Percentiles rank a stretch among this genome's conserved stretches.
These are phyloP conservation scores for Alnus glutinosa DNA, from an alignment of 306 rosid genomes.

Conservation along the genomic window DNA sequence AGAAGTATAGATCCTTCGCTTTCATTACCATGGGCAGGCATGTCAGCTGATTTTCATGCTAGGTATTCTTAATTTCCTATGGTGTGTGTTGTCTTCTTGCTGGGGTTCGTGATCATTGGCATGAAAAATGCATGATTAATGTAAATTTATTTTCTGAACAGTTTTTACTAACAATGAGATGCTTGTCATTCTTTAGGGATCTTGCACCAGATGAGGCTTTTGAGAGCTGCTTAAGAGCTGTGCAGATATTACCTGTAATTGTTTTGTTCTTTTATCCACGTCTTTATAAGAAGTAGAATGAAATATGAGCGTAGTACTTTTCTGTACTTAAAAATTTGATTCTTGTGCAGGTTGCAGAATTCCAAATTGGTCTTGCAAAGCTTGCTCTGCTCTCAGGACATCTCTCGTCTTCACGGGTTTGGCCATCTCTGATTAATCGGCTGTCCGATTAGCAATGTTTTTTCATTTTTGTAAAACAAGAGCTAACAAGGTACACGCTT, in stretches of 20 bases:
- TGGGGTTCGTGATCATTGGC: background rate
- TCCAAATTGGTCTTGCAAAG: constrained; percentile 89
- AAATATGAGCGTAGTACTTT: background rate
- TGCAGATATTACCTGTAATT: constrained; percentile 80
- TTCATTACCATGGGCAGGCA: constrained; percentile 97
- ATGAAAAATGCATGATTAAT: constrained; percentile 9
- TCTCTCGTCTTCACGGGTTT: constrained; percentile 86
- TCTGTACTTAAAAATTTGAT: constrained; percentile 15
- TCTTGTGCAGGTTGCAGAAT: constrained; percentile 76
- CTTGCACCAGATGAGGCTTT: constrained; percentile 73
- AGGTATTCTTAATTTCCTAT: constrained; percentile 42
- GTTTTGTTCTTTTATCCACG: constrained; percentile 19
- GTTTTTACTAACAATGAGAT: constrained; percentile 27
- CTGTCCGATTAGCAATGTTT: constrained; percentile 11
- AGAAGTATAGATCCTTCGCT: constrained; percentile 94
- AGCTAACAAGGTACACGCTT: background rate
- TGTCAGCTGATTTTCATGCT: constrained; percentile 69
- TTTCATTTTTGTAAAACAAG: constrained; percentile 14
- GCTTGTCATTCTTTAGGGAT: constrained; percentile 40
- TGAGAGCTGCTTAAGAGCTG: constrained; percentile 90
- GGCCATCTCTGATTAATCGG: constrained; percentile 18
- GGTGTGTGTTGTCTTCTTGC: background rate
- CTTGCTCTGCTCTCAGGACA: constrained; percentile 80
- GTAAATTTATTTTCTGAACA: background rate
- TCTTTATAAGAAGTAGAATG: background rate